These are phyloP conservation scores for Symbiodinium natans DNA, from an alignment of 73 alveolate genomes.

Conservation along the genomic window DNA sequence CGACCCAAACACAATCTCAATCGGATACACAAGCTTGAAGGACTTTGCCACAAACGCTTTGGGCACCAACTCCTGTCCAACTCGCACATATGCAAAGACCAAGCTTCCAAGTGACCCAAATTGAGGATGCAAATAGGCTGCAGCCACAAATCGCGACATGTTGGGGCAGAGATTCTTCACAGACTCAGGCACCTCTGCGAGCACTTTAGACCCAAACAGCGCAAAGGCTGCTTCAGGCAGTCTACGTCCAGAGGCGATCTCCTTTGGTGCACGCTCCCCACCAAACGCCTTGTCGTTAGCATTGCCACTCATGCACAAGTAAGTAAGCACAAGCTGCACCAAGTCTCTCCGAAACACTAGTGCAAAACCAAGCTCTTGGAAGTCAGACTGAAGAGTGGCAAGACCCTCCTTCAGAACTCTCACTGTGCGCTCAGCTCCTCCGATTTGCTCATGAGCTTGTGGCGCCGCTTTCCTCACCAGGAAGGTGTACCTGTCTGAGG, in stretches of 20 bases:
- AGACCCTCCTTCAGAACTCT: not conserved
- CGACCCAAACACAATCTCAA: not conserved
- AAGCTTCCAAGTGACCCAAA: constrained; percentile 5
- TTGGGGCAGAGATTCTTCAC: not conserved
- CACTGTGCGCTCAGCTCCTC: not conserved
- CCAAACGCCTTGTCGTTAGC: not conserved
- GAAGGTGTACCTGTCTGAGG: not conserved
- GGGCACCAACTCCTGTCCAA: not conserved
- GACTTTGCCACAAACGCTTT: not conserved
- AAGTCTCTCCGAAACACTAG: not conserved
- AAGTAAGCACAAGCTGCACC: not conserved
- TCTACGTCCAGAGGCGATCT: not conserved
- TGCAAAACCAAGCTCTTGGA: not conserved
- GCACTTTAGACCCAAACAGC: not conserved
- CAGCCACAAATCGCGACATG: not conserved
- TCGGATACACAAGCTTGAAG: not conserved
- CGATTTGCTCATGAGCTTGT: not conserved
- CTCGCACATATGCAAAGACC: not conserved
- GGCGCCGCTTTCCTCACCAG: constrained; percentile 1
- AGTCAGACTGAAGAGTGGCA: not conserved
- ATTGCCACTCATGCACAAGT: not conserved
- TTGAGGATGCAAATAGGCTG: not conserved
- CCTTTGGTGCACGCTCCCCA: not conserved
- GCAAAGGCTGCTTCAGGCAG: not conserved
- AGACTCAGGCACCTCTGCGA: not conserved